Evolutionary conservation across 176 grass and related monocot species (phyloP).

Genomic region (Panicum miliaceum): DNA sequence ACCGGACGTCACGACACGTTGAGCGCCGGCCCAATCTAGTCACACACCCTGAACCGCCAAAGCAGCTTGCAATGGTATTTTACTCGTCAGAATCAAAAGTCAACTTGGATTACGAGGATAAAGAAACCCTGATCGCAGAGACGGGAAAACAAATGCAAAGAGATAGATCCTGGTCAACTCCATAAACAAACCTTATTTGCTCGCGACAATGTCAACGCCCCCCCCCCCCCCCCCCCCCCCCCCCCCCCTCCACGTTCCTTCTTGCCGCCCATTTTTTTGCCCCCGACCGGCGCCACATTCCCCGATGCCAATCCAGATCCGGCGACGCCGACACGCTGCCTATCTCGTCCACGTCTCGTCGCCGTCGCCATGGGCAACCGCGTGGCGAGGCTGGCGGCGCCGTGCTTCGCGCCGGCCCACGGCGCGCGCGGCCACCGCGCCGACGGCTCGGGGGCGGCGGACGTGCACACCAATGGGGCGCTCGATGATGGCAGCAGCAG

Average conservation of each 20-base stretch:
- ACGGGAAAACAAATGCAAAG: neutral
- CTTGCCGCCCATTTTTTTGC: slow-evolving; percentile 32
- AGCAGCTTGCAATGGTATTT: slow-evolving; percentile 1
- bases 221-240: too few species aligned
- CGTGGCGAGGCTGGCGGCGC: slow-evolving; percentile 38
- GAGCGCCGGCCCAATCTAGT: neutral
- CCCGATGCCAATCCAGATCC: slow-evolving; percentile 51
- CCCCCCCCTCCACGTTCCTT: too few species aligned
- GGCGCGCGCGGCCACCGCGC: neutral
- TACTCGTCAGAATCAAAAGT: slow-evolving; percentile 38
- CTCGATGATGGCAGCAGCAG: neutral
- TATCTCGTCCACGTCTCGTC: neutral
- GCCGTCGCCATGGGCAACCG: slow-evolving; percentile 46
- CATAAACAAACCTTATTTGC: slow-evolving; percentile 40
- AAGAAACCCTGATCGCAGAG: neutral
- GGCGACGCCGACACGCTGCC: slow-evolving; percentile 9
- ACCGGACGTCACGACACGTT: slow-evolving; percentile 10
- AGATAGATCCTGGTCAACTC: slow-evolving; percentile 57
- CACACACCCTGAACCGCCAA: slow-evolving; percentile 3
- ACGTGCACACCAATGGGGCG: neutral
- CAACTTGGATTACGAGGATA: slow-evolving; percentile 27
- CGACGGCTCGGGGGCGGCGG: neutral
- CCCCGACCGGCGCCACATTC: slow-evolving; percentile 7
- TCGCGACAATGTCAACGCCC: slow-evolving; percentile 48
- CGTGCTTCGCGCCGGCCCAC: slow-evolving; percentile 42